Conservation (phyloP, 495 filamentous ascomycete genomes). For the Cetradonia linearis region DNA sequence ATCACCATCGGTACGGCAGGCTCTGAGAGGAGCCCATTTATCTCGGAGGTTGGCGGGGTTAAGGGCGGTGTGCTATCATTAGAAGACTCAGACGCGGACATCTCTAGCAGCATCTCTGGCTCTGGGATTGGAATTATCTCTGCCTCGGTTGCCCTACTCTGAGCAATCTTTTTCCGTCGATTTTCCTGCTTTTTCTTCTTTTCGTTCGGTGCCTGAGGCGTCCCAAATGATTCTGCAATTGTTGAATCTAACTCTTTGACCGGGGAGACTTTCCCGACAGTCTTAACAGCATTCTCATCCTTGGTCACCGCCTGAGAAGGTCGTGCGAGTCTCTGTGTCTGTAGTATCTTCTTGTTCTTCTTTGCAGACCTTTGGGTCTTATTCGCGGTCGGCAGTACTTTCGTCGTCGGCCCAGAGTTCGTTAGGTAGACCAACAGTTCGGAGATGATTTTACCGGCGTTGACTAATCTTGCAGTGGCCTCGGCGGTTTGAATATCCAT, state of each 20-base stretch:
- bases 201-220: not conserved
- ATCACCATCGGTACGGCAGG: not conserved
- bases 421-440: not conserved
- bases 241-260: not conserved
- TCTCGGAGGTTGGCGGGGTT: not conserved
- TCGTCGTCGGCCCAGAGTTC: too few species aligned
- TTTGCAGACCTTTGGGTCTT: not conserved
- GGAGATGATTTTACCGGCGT: constrained; percentile 6
- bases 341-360: not conserved
- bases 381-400: not conserved
- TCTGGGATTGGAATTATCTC: not conserved
- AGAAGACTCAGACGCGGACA: not conserved
- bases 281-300: not conserved
- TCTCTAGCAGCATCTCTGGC: not conserved
- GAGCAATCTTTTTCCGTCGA: not conserved
- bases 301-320: not conserved
- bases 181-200: not conserved
- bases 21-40: not conserved
- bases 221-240: not conserved
- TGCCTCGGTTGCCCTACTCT: not conserved
- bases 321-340: not conserved
- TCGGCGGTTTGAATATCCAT: constrained; percentile 12
- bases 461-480: constrained; percentile 7
- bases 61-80: not conserved
- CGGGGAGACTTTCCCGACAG: not conserved